These are phyloP conservation scores for Xylaria flabelliformis DNA, from an alignment of 495 filamentous ascomycete species.

Conservation along the genomic window DNA sequence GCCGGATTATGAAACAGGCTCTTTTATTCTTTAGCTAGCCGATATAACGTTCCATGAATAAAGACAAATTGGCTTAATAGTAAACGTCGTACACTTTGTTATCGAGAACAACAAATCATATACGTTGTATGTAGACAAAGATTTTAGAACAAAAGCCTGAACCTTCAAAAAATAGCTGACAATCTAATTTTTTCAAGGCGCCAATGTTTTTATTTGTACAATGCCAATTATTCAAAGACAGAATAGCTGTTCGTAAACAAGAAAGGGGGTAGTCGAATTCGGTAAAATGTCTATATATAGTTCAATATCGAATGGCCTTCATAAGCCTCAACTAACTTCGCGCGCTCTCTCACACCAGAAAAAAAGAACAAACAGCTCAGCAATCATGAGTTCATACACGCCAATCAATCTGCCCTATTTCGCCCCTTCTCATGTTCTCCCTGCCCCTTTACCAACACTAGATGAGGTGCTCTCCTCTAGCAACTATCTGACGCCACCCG, in stretches of 20 bases:
- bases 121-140: not conserved
- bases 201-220: not conserved
- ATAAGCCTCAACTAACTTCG: not conserved
- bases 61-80: not conserved
- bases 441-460: conserved; percentile 36
- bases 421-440: conserved; percentile 28
- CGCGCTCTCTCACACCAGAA: too few relatives aligned
- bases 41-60: not conserved
- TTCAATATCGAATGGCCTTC: not conserved
- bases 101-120: not conserved
- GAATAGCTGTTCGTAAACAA: not conserved
- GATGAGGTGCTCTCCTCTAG: conserved; percentile 34
- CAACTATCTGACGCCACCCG: not conserved
- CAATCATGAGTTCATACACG: conserved; percentile 1
- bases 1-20: not conserved
- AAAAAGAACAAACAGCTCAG: not conserved
- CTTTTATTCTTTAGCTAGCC: not conserved
- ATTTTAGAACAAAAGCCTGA: not conserved
- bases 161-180: not conserved
- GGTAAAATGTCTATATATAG: not conserved
- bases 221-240: not conserved
- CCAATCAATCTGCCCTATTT: conserved; percentile 20
- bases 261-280: not conserved
- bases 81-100: not conserved
- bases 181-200: not conserved